These are phyloP conservation scores for Triangularia setosa DNA, from an alignment of 2,329 filamentous ascomycete species.

Conservation along the genomic window DNA sequence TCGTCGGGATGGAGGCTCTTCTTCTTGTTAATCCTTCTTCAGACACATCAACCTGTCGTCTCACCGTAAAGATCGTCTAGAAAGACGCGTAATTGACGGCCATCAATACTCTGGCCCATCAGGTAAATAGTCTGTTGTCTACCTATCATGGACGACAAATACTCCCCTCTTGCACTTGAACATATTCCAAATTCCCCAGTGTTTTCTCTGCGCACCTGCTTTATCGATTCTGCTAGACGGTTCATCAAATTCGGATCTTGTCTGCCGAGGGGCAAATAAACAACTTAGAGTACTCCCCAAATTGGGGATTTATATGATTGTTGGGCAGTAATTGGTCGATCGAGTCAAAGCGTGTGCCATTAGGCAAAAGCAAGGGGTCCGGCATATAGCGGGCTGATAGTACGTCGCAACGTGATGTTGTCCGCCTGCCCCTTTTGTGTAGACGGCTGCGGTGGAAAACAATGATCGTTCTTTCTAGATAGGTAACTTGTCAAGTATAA, in stretches of 20 bases:
- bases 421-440: neutral
- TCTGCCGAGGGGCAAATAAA: constrained; percentile 7
- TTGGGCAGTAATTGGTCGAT: neutral
- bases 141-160: neutral
- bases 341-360: constrained; percentile 3
- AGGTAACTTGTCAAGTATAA: neutral
- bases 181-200: neutral
- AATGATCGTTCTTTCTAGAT: neutral
- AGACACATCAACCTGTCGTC: too few species aligned
- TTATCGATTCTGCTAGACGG: neutral
- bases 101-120: too few species aligned
- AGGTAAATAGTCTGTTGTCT: too few species aligned
- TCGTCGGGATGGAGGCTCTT: too few species aligned
- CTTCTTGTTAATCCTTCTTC: too few species aligned
- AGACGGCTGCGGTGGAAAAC: neutral
- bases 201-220: neutral
- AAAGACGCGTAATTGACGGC: too few species aligned
- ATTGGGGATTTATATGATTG: neutral
- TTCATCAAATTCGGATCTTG: neutral
- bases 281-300: neutral
- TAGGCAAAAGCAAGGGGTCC: constrained; percentile 21
- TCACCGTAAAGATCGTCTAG: too few species aligned
- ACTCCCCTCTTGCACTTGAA: neutral
- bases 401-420: neutral
- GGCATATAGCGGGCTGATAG: neutral